Evolutionary conservation across 495 filamentous ascomycete genomes (phyloP).

Genomic region (Darksidea phi): DNA sequence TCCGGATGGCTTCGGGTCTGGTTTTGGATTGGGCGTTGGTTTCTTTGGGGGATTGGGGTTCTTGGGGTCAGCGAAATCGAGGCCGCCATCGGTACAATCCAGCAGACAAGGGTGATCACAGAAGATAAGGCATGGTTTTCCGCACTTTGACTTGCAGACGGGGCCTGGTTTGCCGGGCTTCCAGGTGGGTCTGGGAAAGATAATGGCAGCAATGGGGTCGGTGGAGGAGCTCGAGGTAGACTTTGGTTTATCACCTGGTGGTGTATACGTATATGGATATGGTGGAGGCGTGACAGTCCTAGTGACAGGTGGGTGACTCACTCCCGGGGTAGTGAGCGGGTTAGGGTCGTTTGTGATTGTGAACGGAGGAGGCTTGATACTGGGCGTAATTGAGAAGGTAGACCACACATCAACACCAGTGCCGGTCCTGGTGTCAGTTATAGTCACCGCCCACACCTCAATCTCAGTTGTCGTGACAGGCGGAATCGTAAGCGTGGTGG

Average conservation of each 20-base stretch:
- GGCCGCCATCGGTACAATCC: neutral
- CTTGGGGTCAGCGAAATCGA: neutral
- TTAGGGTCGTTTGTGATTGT: neutral
- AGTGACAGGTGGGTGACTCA: neutral
- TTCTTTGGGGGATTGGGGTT: neutral
- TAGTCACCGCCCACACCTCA: neutral
- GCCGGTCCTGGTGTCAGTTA: neutral
- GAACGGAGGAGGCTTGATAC: neutral
- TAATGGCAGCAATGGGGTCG: neutral
- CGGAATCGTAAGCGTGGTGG: neutral
- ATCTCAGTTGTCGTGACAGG: neutral
- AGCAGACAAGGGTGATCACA: neutral
- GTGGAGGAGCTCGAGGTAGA: neutral
- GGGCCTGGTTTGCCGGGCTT: neutral
- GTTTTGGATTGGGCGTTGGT: too few relatives aligned
- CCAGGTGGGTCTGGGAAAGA: neutral
- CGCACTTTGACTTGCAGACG: neutral
- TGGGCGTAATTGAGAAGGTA: neutral
- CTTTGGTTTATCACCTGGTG: neutral
- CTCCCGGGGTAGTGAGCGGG: neutral
- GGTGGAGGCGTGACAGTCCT: neutral
- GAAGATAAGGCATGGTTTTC: neutral
- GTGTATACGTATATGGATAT: neutral
- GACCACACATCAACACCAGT: neutral
- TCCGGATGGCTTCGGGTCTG: neutral